Conservation (phyloP, 805 yeast genomes). For the Cyberlindnera petersonii region DNA sequence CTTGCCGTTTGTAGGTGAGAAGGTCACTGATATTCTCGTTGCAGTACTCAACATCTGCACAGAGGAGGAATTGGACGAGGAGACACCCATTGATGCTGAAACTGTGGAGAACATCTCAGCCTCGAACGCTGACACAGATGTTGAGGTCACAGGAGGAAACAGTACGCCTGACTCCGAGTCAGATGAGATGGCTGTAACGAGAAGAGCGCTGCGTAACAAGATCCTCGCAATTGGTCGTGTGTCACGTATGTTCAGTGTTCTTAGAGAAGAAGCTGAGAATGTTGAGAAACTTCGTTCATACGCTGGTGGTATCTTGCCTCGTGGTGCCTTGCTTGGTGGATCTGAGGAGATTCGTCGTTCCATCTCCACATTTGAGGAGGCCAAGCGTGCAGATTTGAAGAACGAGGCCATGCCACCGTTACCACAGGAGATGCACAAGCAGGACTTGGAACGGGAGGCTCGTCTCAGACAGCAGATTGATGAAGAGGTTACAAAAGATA, state of each 20-base stretch:
- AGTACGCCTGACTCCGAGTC: background rate
- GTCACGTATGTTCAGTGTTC: conserved; percentile 83
- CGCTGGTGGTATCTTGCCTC: conserved; percentile 76
- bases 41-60: conserved; percentile 90
- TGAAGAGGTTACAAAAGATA: conserved; percentile 24
- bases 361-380: conserved; percentile 75
- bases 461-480: conserved; percentile 36
- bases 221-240: conserved; percentile 95
- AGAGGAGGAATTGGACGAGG: conserved; percentile 87
- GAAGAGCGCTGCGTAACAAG: conserved; percentile 72
- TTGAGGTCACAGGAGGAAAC: background rate
- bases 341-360: conserved; percentile 70
- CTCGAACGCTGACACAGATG: background rate
- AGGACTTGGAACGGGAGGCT: conserved; percentile 44
- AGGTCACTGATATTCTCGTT: conserved; percentile 89
- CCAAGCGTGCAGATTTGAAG: conserved; percentile 68
- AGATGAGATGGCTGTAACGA: conserved; percentile 31
- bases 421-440: conserved; percentile 47
- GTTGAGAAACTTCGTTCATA: conserved; percentile 73
- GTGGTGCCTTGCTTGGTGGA: conserved; percentile 82
- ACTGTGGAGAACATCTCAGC: conserved; percentile 10
- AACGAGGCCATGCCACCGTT: conserved; percentile 91
- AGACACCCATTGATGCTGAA: conserved; percentile 42
- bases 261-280: conserved; percentile 84
- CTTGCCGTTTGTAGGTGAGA: conserved; percentile 94